Percentiles rank a stretch among this genome's conserved stretches.
Conservation (phyloP, 352 stramenopile species). For the Globisporangium carolinianum region DNA sequence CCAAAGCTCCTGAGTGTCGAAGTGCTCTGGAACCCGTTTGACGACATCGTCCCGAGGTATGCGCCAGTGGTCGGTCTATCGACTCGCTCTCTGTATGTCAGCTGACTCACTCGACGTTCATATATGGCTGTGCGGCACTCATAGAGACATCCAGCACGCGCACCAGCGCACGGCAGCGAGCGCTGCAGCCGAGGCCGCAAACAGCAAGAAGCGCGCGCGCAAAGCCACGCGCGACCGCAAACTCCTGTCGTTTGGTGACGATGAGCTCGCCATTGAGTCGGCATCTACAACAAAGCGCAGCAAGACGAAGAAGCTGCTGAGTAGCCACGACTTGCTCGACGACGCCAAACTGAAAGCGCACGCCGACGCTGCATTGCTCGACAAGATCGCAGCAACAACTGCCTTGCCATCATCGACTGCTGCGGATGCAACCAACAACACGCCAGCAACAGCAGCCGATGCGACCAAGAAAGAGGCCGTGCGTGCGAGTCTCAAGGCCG, state of each 20-base stretch:
- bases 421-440: not conserved
- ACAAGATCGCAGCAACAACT: conserved; percentile 35
- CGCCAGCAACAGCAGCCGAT: not conserved
- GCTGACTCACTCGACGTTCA: not conserved
- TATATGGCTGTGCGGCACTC: no score
- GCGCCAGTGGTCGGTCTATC: not conserved
- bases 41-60: conserved; percentile 88
- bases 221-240: conserved; percentile 93
- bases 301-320: conserved; percentile 60
- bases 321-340: conserved; percentile 62
- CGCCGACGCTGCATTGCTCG: conserved; percentile 47
- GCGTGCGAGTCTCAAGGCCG: conserved; percentile 14
- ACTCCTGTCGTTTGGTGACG: conserved; percentile 94
- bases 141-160: conserved; percentile 21
- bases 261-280: conserved; percentile 53
- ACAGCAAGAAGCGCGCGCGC: conserved; percentile 77
- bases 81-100: not conserved
- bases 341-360: conserved; percentile 58
- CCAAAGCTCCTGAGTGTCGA: conserved; percentile 80
- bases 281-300: conserved; percentile 47
- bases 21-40: conserved; percentile 93
- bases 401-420: not conserved
- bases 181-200: conserved; percentile 22
- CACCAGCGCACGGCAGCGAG: not conserved
- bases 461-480: conserved; percentile 21